Conservation (phyloP, 2,329 filamentous ascomycete species). For the Cladobotryum protrusum region DNA sequence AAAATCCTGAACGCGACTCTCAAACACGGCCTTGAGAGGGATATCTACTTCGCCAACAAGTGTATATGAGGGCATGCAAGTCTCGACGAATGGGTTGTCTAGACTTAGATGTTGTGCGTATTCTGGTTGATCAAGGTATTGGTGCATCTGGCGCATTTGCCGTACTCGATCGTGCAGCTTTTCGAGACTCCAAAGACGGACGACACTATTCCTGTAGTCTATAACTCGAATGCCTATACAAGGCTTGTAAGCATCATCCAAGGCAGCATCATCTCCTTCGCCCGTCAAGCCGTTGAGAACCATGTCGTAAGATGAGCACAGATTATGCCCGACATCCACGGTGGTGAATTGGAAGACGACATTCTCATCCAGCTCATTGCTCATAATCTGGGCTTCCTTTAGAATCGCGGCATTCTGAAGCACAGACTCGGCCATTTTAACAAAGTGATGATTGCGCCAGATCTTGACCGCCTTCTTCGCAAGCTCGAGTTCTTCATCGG, state of each 20-base stretch:
- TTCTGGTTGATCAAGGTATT: slow-evolving; percentile 92
- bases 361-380: slow-evolving; percentile 87
- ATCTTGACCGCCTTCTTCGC: slow-evolving; percentile 62
- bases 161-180: slow-evolving; percentile 84
- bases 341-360: slow-evolving; percentile 94
- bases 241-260: slow-evolving; percentile 79
- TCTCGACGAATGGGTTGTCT: slow-evolving; percentile 87
- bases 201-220: slow-evolving; percentile 79
- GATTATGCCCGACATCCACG: slow-evolving; percentile 78
- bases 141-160: slow-evolving; percentile 93
- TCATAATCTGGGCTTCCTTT: slow-evolving; percentile 97
- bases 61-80: slow-evolving; percentile 87
- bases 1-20: slow-evolving; percentile 91
- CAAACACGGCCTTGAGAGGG: slow-evolving; percentile 85
- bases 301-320: slow-evolving; percentile 94
- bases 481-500: slow-evolving; percentile 63
- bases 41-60: slow-evolving; percentile 90
- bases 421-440: slow-evolving; percentile 88
- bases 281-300: slow-evolving; percentile 84
- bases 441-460: slow-evolving; percentile 81
- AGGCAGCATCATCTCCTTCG: slow-evolving; percentile 74
- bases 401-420: slow-evolving; percentile 80
- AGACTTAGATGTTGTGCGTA: slow-evolving; percentile 89
- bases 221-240: slow-evolving; percentile 87
- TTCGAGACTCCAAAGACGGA: slow-evolving; percentile 90